Evolutionary conservation across 2,329 filamentous ascomycete genomes (phyloP), one percentile per base, ranked within the genome.

Genomic region (Diaporthe eres): DNA sequence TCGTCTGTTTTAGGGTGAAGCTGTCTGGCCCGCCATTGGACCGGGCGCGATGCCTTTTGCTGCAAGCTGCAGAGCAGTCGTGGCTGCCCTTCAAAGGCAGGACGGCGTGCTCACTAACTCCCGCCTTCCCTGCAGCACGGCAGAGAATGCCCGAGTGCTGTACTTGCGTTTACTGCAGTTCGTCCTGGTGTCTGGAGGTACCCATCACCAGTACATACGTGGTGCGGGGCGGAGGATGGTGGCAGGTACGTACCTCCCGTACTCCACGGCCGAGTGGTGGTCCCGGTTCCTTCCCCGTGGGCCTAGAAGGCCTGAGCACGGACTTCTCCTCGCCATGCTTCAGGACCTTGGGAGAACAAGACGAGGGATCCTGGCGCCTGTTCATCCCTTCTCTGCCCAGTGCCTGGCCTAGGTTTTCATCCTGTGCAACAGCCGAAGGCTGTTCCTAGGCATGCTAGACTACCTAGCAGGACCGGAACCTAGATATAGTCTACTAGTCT

Each of bases 31-130:
- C 17, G 28, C 74, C 51, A 77, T 77, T 77, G 75, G 75, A 70
- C 74, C 51, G 51, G 57, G 44, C 42, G 58, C 58, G 58, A 74
- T 70, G 74, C 74, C 74, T 63, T 44, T 44, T 76, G 42, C 65
- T 77, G 76, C 76, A 76, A 63, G 61, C 71, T 77, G 75, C 75
- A 77, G 75, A 75, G 67, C 71, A 76, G 76, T 77, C 76, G 76
- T 77, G 76, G 76, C 76, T 77, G 76, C 74, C 49, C 53, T 75
- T 75, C 44, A 76, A 58, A 77, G 73, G 76, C 65, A 71, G 49
- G 65, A 75, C 37, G 67, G 75, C 17, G 39, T n/a, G 28, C 39
- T 51, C 65, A 42, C 49, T 19, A 70, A 55, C 31, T 55, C 49
- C 34, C 34, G 34, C 31, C 65, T 68, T 68, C 65, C 65, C 65